A percentile compares a stretch with the other conserved stretches of the same genome.
Conservation (phyloP, 371 early-diverging fungal genomes). For the Syncephalastrum monosporum region DNA sequence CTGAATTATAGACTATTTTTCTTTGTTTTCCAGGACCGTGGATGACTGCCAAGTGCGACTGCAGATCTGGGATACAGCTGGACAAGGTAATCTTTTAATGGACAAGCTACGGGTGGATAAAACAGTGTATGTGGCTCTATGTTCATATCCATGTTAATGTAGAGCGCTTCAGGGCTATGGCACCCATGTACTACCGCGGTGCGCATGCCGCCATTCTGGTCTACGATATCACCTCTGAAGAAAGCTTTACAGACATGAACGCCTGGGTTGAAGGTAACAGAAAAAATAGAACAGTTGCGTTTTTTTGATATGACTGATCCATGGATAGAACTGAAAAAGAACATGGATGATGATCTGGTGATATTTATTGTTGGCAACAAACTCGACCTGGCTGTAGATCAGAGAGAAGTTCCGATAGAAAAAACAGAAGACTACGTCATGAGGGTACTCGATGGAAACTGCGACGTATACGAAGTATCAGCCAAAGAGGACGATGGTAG, state of each 20-base stretch:
- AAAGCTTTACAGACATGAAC: conserved; percentile 62
- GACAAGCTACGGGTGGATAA: conserved; percentile 37
- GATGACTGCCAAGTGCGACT: conserved; percentile 58
- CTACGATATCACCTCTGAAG: conserved; percentile 88
- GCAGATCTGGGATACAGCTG: conserved; percentile 92
- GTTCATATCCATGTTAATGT: not conserved
- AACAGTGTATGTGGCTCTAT: conserved; percentile 7
- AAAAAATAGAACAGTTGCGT: not conserved
- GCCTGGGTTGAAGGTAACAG: conserved; percentile 63
- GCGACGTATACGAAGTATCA: conserved; percentile 59
- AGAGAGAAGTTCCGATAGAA: conserved; percentile 47
- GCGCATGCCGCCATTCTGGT: conserved; percentile 93
- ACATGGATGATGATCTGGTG: conserved; percentile 58
- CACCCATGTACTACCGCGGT: conserved; percentile 96
- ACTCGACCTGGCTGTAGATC: conserved; percentile 54
- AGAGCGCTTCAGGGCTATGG: conserved; percentile 60
- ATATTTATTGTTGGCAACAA: conserved; percentile 73
- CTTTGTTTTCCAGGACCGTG: conserved; percentile 33
- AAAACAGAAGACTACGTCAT: conserved; percentile 49
- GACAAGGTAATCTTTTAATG: conserved; percentile 67
- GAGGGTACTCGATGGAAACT: conserved; percentile 35
- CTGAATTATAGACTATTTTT: not conserved
- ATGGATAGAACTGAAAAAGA: conserved; percentile 56
- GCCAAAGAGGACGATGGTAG: conserved; percentile 61
- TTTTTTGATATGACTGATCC: conserved; percentile 2